These are phyloP conservation scores for Emmonsia crescens DNA, from an alignment of 2,329 filamentous ascomycete genomes.

Conservation along the genomic window DNA sequence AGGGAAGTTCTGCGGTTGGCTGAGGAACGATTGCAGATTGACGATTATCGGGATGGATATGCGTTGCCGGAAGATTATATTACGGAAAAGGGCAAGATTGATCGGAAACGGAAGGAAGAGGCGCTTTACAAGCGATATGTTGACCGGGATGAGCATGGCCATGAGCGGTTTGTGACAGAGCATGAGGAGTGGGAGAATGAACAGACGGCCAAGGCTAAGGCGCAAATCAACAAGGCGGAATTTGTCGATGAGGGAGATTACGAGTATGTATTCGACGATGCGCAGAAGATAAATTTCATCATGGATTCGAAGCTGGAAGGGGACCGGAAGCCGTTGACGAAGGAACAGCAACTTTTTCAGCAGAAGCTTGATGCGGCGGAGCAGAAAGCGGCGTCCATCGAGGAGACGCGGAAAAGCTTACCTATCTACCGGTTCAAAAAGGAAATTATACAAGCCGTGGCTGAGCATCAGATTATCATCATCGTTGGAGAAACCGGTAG, in stretches of 20 bases:
- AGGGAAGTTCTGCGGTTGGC: conserved; percentile 69
- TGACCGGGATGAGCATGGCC: conserved; percentile 73
- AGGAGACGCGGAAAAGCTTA: conserved; percentile 80
- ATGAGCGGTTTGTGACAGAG: conserved; percentile 84
- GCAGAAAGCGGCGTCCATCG: conserved; percentile 74
- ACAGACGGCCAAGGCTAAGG: conserved; percentile 76
- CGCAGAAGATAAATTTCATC: conserved; percentile 76
- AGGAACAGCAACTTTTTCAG: conserved; percentile 68
- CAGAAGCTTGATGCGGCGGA: conserved; percentile 81
- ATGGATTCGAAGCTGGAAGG: conserved; percentile 62
- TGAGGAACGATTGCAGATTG: conserved; percentile 74
- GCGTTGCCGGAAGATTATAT: conserved; percentile 91
- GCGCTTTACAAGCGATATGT: conserved; percentile 85
- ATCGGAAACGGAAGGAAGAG: conserved; percentile 76
- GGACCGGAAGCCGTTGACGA: conserved; percentile 58
- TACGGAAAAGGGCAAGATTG: conserved; percentile 82
- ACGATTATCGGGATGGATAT: conserved; percentile 88
- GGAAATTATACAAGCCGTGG: conserved; percentile 75
- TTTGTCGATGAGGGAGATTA: conserved; percentile 73
- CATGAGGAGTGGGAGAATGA: conserved; percentile 94
- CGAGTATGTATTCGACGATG: conserved; percentile 84
- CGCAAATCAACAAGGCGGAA: conserved; percentile 67
- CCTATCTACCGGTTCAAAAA: conserved; percentile 85
- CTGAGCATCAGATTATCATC: conserved; percentile 75
- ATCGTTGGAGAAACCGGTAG: conserved; percentile 91